phyloP scores from a whole-genome alignment of 2,329 filamentous ascomycete genomes.

The Xylaria sp. region DNA sequence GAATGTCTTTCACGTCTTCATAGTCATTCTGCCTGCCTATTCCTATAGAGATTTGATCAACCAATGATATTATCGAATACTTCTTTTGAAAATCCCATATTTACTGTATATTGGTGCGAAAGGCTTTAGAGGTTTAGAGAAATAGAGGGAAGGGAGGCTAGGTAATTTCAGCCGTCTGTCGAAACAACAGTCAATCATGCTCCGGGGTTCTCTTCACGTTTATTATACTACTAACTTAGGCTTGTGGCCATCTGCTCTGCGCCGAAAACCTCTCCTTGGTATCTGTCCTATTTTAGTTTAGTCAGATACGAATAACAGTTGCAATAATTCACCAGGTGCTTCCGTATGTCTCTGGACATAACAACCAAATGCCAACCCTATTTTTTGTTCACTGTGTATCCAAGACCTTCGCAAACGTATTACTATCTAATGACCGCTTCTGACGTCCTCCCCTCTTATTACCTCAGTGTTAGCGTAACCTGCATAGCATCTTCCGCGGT shows the following conservation, averaged over 20 bases:
- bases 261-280: no score
- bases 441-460: no score
- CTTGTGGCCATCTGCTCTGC: neutral
- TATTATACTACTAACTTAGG: no score
- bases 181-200: neutral
- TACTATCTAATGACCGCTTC: neutral
- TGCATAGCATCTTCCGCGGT: neutral
- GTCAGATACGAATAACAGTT: neutral
- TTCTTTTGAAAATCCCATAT: neutral
- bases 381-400: neutral
- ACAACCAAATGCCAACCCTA: neutral
- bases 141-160: neutral
- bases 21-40: slow-evolving; percentile 15
- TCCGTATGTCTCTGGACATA: neutral
- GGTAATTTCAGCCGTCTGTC: neutral
- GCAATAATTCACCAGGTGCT: neutral
- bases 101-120: neutral
- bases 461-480: neutral
- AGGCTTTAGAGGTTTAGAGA: neutral
- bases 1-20: slow-evolving; percentile 20
- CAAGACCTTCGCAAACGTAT: neutral
- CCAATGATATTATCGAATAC: neutral
- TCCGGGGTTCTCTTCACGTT: neutral
- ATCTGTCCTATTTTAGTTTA: no score
- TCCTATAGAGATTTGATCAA: slow-evolving; percentile 9